Evolutionary conservation across 495 filamentous ascomycete genomes (phyloP), one percentile per base, ranked within the genome.

Genomic region (Aspergillus biplanus): DNA sequence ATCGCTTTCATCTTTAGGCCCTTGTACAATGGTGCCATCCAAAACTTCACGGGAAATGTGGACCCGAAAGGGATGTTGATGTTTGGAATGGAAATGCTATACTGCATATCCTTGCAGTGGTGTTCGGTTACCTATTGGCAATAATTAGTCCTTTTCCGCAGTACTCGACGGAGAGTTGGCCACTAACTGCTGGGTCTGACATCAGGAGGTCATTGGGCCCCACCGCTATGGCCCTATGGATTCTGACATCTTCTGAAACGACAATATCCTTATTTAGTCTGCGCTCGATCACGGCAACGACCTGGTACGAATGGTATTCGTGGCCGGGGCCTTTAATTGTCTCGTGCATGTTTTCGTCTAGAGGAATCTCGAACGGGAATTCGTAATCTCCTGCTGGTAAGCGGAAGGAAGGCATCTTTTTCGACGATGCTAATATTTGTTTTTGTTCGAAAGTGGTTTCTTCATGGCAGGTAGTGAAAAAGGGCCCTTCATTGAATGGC

Each of bases 291-390:
- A 69, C 42, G 5, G 18, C 69, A 15, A 72, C 47, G 0, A 73
- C 69, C 0, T 63, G 12, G 34, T 73, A 73, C 6, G 59, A 64
- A 42, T 72, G 71, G 16, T 70, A 71, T 16, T 59, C 48, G 47
- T 71, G 62, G 4, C 52, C 52, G 27, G 60, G 62, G 0, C 67
- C 67, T 1, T 61, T 62, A 5, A 70, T 50, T 0, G 69, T 72
- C 31, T 68, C 69, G 12, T 61, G 21, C 6, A 67, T 48, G 16
- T 56, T 59, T 0, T 39, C 33, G 18, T 56, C 16, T 7, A 74
- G 49, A 6, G 67, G 61, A 13, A 74, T 66, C 4, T 63, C 47
- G 62, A 74, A 70, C 11, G 66, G 61, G 46, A 74, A 74, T 35
- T 68, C 64, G 50, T 74, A 69, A 18, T 68, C 34, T 27, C 71